A percentile compares a stretch with the other conserved stretches of the same genome.
phyloP scores from a whole-genome alignment of 768 basidiomycete genomes.

The Suillus luteus region DNA sequence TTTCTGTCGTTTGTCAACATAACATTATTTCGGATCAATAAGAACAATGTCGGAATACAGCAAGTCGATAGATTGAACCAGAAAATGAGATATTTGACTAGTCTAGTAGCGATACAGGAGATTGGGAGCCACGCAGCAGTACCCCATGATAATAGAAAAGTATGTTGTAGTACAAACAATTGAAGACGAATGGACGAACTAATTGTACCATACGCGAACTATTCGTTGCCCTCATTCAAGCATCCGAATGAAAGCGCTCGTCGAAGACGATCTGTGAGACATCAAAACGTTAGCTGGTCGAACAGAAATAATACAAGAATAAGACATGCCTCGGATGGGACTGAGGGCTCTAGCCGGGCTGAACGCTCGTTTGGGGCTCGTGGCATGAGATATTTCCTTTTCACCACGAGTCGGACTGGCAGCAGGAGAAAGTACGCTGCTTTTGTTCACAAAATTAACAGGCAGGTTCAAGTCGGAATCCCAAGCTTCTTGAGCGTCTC shows the following conservation, averaged over 20 bases:
- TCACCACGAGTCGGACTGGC: constrained; percentile 7
- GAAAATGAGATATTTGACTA: neutral
- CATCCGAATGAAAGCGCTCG: constrained; percentile 29
- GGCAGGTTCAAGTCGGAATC: constrained; percentile 11
- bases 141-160: neutral
- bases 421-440: neutral
- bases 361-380: constrained; percentile 26
- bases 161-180: neutral
- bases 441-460: constrained; percentile 2
- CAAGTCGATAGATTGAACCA: neutral
- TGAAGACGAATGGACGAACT: neutral
- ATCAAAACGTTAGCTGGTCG: constrained; percentile 6
- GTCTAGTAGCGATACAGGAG: neutral
- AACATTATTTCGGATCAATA: neutral
- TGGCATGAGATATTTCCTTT: constrained; percentile 6
- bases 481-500: constrained; percentile 8
- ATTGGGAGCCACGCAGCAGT: neutral
- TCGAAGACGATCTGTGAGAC: constrained; percentile 27
- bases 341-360: constrained; percentile 27
- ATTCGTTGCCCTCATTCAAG: constrained; percentile 6
- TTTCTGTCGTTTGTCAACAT: neutral
- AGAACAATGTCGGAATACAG: neutral
- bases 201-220: neutral
- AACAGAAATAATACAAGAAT: constrained; percentile 20
- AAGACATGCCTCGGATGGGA: constrained; percentile 34